Conservation (phyloP, 768 basidiomycete species). For the Royoungia palumana region DNA sequence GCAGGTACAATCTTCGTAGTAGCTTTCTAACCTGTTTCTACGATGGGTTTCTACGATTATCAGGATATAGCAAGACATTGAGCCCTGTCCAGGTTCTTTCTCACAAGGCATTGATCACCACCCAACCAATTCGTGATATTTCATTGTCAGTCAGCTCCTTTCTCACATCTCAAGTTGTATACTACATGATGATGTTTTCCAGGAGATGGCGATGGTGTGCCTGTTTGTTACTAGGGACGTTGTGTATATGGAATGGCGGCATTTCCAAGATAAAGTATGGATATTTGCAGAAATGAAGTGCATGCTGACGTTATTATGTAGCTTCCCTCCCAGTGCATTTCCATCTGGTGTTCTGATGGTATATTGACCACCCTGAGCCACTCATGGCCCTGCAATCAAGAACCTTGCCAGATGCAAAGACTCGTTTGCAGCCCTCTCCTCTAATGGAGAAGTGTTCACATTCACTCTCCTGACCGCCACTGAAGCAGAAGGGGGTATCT, state of each 20-base stretch:
- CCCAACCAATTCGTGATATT: slow-evolving; percentile 65
- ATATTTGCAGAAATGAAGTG: neutral
- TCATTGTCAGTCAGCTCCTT: slow-evolving; percentile 61
- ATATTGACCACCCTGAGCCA: slow-evolving; percentile 79
- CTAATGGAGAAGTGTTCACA: slow-evolving; percentile 88
- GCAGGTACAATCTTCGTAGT: slow-evolving; percentile 35
- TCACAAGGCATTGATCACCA: slow-evolving; percentile 75
- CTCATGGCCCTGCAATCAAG: slow-evolving; percentile 64
- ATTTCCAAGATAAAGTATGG: slow-evolving; percentile 71
- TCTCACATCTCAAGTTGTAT: neutral
- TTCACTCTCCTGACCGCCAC: slow-evolving; percentile 50
- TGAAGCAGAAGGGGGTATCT: slow-evolving; percentile 23
- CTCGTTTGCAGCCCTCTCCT: slow-evolving; percentile 77
- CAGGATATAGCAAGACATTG: slow-evolving; percentile 73
- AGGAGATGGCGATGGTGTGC: slow-evolving; percentile 84
- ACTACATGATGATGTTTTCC: neutral
- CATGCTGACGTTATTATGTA: slow-evolving; percentile 22
- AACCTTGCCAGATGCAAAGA: slow-evolving; percentile 81
- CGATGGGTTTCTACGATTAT: neutral
- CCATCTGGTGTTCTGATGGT: slow-evolving; percentile 64
- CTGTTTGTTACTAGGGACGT: slow-evolving; percentile 80
- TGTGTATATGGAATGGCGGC: slow-evolving; percentile 73
- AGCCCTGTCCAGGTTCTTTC: slow-evolving; percentile 77
- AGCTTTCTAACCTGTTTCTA: too few species aligned
- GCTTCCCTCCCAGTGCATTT: slow-evolving; percentile 76